Evolutionary conservation across 2,329 filamentous ascomycete species (phyloP).

Genomic region (Botrytis paeoniae): DNA sequence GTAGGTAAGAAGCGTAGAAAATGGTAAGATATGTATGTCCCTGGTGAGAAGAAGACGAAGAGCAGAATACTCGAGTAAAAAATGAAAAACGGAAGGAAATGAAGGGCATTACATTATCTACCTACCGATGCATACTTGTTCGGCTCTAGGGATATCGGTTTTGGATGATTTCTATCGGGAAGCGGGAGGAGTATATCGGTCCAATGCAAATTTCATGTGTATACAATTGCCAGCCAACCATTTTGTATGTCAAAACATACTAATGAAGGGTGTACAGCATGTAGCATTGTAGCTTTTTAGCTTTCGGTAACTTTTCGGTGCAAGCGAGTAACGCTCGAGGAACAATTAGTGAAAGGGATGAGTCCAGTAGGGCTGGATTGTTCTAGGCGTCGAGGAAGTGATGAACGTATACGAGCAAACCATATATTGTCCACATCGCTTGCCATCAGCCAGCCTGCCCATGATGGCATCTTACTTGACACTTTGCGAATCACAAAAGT

Average conservation of each 20-base stretch:
- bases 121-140: background rate
- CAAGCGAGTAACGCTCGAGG: background rate
- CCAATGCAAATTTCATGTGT: background rate
- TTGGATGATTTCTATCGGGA: background rate
- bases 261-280: background rate
- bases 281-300: background rate
- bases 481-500: background rate
- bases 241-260: background rate
- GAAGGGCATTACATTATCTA: background rate
- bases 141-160: background rate
- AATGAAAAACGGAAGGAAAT: background rate
- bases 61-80: background rate
- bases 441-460: background rate
- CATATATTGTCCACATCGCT: slow-evolving; percentile 1
- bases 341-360: background rate
- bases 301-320: background rate
- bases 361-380: slow-evolving; percentile 15
- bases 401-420: background rate
- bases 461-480: background rate
- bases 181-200: background rate
- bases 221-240: background rate
- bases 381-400: background rate
- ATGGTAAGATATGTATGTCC: background rate
- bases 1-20: background rate
- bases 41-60: background rate